Evolutionary conservation across 2,329 filamentous ascomycete species (phyloP).

Genomic region (Fusarium illudens): DNA sequence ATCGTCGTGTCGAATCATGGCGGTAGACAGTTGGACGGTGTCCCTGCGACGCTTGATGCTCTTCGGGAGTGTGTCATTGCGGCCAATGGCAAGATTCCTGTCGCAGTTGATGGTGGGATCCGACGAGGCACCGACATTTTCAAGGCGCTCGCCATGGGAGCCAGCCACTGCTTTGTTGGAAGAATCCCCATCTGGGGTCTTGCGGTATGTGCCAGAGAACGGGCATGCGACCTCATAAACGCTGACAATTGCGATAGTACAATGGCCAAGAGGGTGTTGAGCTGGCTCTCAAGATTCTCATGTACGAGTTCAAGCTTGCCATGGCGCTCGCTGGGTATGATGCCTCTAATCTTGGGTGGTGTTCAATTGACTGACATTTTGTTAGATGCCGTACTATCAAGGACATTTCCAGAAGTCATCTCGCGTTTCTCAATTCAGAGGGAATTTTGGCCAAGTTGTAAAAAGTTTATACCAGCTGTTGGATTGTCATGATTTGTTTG

Average conservation of each 20-base stretch:
- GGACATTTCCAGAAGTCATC: constrained; percentile 34
- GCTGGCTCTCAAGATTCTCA: constrained; percentile 49
- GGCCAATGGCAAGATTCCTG: constrained; percentile 66
- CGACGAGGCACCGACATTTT: constrained; percentile 45
- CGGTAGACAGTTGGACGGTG: constrained; percentile 48
- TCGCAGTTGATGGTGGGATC: constrained; percentile 55
- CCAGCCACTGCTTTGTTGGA: constrained; percentile 33
- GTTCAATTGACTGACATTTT: neutral
- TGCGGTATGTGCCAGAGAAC: constrained; percentile 18
- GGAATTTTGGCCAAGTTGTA: constrained; percentile 30
- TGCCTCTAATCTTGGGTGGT: neutral
- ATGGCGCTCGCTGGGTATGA: constrained; percentile 39
- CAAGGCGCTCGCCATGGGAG: constrained; percentile 46
- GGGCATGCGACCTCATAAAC: neutral
- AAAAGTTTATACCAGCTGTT: neutral
- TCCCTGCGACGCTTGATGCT: constrained; percentile 64
- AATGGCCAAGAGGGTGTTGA: constrained; percentile 43
- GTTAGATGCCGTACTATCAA: constrained; percentile 30
- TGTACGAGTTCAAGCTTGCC: constrained; percentile 38
- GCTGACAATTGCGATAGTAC: constrained; percentile 24
- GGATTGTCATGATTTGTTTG: neutral
- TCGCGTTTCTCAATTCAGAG: constrained; percentile 24
- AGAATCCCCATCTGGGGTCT: constrained; percentile 51
- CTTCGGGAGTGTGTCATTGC: constrained; percentile 68
- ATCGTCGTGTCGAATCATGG: constrained; percentile 41